Evolutionary conservation across 2,329 filamentous ascomycete species (phyloP).

Genomic region (Fusarium sp.): DNA sequence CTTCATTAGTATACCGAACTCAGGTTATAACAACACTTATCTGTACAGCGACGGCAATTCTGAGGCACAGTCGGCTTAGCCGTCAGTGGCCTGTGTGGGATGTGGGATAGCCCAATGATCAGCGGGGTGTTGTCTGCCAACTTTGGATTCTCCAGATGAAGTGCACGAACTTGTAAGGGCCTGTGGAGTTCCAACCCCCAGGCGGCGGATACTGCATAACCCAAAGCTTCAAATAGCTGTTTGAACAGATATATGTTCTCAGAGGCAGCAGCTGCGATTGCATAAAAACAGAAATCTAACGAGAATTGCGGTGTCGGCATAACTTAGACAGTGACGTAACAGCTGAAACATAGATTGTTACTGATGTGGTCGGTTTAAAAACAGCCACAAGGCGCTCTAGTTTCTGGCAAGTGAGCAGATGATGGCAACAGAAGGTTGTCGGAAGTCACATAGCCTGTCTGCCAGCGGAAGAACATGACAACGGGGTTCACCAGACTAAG

Average conservation of each 20-base stretch:
- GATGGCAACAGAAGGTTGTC: neutral
- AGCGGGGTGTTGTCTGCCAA: conserved; percentile 21
- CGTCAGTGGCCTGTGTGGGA: conserved; percentile 31
- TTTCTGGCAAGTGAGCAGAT: neutral
- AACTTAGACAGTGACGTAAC: neutral
- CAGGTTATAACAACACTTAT: conserved; percentile 1
- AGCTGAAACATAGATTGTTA: neutral
- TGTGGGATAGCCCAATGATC: conserved; percentile 29
- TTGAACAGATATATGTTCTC: neutral
- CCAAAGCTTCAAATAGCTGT: neutral
- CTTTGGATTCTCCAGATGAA: conserved; percentile 6
- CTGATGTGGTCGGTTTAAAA: neutral
- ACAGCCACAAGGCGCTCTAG: neutral
- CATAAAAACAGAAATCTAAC: neutral
- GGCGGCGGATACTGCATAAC: neutral
- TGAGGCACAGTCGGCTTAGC: conserved; percentile 37
- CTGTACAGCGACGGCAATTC: conserved; percentile 16
- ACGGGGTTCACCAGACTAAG: conserved; percentile 1
- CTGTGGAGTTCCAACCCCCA: neutral
- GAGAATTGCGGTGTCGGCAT: neutral
- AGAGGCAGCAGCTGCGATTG: neutral
- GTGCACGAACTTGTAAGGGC: neutral
- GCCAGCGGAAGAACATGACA: neutral
- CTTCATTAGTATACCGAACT: conserved; percentile 13
- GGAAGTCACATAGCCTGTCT: conserved; percentile 5